These are phyloP conservation scores for Botryotinia narcissicola DNA, from an alignment of 2,329 filamentous ascomycete species.

Conservation along the genomic window DNA sequence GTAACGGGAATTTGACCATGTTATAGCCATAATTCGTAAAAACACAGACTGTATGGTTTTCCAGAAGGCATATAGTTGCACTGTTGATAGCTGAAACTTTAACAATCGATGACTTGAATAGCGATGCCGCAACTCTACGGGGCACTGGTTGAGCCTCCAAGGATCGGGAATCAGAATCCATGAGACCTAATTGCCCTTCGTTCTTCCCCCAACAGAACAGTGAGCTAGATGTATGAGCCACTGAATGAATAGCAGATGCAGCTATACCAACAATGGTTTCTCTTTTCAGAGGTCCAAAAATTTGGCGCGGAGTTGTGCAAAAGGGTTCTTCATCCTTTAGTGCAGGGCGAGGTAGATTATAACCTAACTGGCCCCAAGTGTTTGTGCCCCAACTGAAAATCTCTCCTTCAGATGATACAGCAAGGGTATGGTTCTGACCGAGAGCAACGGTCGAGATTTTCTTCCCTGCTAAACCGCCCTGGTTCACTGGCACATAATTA, in stretches of 20 bases:
- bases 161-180: conserved; percentile 92
- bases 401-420: conserved; percentile 80
- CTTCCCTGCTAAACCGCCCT: conserved; percentile 68
- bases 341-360: conserved; percentile 64
- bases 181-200: conserved; percentile 85
- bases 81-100: conserved; percentile 87
- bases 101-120: conserved; percentile 69
- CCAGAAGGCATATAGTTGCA: conserved; percentile 80
- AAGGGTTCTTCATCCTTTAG: conserved; percentile 79
- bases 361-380: conserved; percentile 80
- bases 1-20: conserved; percentile 77
- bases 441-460: conserved; percentile 76
- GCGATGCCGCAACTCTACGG: conserved; percentile 81
- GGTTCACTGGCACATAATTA: conserved; percentile 77
- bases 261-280: conserved; percentile 79
- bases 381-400: conserved; percentile 96
- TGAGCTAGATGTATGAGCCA: conserved; percentile 76
- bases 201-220: conserved; percentile 96
- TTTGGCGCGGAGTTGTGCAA: conserved; percentile 77
- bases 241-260: conserved; percentile 87
- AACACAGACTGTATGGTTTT: conserved; percentile 86
- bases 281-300: conserved; percentile 88
- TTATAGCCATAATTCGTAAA: conserved; percentile 96
- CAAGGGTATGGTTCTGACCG: conserved; percentile 88
- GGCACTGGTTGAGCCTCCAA: conserved; percentile 80